Evolutionary conservation across 2,329 filamentous ascomycete genomes (phyloP), one percentile per base, ranked within the genome.

Genomic region (Stagonosporopsis vannaccii): DNA sequence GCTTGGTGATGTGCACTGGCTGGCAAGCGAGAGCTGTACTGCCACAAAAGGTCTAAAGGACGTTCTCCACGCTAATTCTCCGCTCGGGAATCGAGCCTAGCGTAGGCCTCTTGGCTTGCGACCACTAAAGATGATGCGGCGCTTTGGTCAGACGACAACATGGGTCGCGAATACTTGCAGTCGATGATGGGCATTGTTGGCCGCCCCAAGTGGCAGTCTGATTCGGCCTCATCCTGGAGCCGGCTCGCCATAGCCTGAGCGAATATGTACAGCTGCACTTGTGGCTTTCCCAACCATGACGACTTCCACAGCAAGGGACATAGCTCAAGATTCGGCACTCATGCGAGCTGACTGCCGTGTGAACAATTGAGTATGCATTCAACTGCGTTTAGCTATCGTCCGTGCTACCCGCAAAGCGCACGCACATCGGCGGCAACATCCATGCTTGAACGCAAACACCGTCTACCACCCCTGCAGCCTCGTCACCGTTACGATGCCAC

Each of bases 231-330:
- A 36, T 13, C 19, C 19, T 19, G 30, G 25, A 47, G 2, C 20
- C 19, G 42, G 36, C 42, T 51, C 42, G 47, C 41, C 19, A 51
- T 43, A 40, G 33, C 15, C 39, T 51, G 48, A 48, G 53, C 36
- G 42, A 47, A 51, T 51, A 23, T 35, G 23, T 3, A 36, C 42
- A 43, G 30, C 20, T 39, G 42, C 43, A 36, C 11, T 37, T 51
- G 48, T 56, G 53, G 53, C 53, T 39, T 51, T 42, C 47, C 32
- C 47, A 56, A 56, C 47, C 37, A 33, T 43, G 37, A 56, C 32
- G 42, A 39, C 11, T 43, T 47, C 28, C 25, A 51, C 30, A 43
- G 53, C 48, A 49, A 51, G 37, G 41, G 42, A 39, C 25, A 23
- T 46, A 9, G 42, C 37, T 39, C 28, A 36, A 7, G 13, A 35